Conservation (phyloP, 768 basidiomycete species). For the Hortiboletus campestris region DNA sequence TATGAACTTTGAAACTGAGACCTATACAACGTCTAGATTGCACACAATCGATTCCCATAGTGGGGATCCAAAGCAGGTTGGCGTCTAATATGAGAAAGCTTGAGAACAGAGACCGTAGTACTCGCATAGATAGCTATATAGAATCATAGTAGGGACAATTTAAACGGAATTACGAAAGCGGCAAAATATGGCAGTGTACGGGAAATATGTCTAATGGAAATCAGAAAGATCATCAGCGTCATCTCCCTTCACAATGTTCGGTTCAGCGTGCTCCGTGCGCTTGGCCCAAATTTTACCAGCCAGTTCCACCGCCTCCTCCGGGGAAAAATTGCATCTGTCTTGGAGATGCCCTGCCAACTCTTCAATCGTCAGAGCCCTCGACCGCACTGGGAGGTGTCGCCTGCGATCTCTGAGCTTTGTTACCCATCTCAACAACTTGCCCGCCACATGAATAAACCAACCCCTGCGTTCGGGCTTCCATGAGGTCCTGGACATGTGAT, state of each 20-base stretch:
- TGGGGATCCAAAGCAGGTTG: neutral
- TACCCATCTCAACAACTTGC: conserved; percentile 21
- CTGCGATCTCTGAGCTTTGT: conserved; percentile 5
- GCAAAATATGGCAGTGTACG: too few relatives aligned
- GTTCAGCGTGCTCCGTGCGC: conserved; percentile 2
- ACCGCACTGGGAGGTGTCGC: neutral
- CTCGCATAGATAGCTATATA: neutral
- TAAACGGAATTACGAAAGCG: neutral
- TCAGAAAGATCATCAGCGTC: neutral
- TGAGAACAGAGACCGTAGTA: neutral
- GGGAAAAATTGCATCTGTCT: conserved; percentile 11
- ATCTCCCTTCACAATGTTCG: conserved; percentile 8
- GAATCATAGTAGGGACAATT: neutral
- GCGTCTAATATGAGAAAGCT: neutral
- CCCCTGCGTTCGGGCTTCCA: conserved; percentile 19
- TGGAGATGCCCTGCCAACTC: conserved; percentile 17
- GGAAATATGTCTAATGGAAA: neutral
- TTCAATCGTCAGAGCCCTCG: conserved; percentile 9
- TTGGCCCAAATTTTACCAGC: conserved; percentile 19
- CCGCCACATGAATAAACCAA: conserved; percentile 24
- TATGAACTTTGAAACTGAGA: neutral
- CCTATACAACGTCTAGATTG: neutral
- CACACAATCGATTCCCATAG: neutral
- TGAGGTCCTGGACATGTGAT: conserved; percentile 15
- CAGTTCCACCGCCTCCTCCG: conserved; percentile 13